Conservation (phyloP, 129 eudicot genomes). For the Chrysanthemum seticuspe region DNA sequence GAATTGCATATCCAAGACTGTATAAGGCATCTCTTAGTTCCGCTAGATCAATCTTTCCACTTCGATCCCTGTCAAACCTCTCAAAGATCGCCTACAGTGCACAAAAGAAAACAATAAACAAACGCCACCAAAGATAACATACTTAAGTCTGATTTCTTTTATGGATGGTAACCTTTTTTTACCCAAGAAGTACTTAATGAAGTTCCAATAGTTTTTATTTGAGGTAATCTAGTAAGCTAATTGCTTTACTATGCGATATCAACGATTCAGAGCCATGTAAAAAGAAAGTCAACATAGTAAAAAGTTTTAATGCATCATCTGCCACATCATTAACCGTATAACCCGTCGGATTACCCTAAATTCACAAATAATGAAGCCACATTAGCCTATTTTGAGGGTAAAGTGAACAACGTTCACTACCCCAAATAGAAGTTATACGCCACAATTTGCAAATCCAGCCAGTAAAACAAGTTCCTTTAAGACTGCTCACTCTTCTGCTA, state of each 20-base stretch:
- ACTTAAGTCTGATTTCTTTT: background rate
- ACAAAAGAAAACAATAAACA: slow-evolving; percentile 9
- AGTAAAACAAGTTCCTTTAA: background rate
- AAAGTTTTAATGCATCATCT: no score
- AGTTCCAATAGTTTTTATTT: background rate
- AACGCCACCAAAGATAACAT: background rate
- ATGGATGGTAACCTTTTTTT: background rate
- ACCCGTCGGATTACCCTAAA: background rate
- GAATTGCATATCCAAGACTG: slow-evolving; percentile 79
- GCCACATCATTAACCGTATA: no score
- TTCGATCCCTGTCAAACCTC: slow-evolving; percentile 86
- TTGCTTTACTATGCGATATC: background rate
- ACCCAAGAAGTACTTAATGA: background rate
- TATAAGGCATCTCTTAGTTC: slow-evolving; percentile 79
- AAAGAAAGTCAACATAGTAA: no score
- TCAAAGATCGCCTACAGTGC: slow-evolving; percentile 67
- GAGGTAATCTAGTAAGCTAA: no score
- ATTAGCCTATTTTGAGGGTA: background rate
- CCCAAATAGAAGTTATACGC: background rate
- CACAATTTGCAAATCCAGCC: background rate
- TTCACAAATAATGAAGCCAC: no score
- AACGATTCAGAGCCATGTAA: background rate
- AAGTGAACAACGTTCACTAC: background rate
- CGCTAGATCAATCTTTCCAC: slow-evolving; percentile 70
- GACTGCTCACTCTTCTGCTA: background rate